Percentiles rank a stretch among this genome's conserved stretches.
These are phyloP conservation scores for Euphorbia celastroides DNA, from an alignment of 441 rosid species.

Conservation along the genomic window DNA sequence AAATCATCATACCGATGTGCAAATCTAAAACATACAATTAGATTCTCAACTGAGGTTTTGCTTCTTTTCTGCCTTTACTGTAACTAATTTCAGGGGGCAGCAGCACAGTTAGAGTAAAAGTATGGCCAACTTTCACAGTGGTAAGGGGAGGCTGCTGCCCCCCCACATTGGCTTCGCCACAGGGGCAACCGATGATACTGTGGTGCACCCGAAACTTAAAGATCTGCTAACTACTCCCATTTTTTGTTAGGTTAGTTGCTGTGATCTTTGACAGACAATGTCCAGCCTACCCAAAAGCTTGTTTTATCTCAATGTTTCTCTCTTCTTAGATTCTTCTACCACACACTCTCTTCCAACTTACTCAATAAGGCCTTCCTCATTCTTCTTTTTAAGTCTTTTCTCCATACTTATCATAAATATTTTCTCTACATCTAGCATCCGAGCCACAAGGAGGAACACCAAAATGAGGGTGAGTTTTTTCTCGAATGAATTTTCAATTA, in stretches of 20 bases:
- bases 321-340: conserved; percentile 39
- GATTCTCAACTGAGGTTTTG: no score
- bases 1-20: no score
- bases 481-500: conserved; percentile 23
- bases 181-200: conserved; percentile 1
- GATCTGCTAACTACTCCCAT: conserved; percentile 36
- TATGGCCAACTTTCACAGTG: no score
- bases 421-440: conserved; percentile 21
- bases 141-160: no score
- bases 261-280: conserved; percentile 56
- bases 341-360: conserved; percentile 33
- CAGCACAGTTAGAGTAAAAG: no score
- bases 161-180: no score
- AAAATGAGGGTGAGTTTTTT: conserved; percentile 68
- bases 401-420: not conserved
- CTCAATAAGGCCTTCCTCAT: conserved; percentile 22
- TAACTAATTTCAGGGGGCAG: no score
- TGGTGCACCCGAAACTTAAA: conserved; percentile 19
- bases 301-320: conserved; percentile 67
- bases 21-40: no score
- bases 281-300: conserved; percentile 55
- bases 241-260: conserved; percentile 35
- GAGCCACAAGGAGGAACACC: conserved; percentile 24
- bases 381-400: conserved; percentile 31
- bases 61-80: no score